Evolutionary conservation across 768 basidiomycete genomes (phyloP), one percentile per base, ranked within the genome.

Genomic region (Krasilnikovozyma curviuscula): DNA sequence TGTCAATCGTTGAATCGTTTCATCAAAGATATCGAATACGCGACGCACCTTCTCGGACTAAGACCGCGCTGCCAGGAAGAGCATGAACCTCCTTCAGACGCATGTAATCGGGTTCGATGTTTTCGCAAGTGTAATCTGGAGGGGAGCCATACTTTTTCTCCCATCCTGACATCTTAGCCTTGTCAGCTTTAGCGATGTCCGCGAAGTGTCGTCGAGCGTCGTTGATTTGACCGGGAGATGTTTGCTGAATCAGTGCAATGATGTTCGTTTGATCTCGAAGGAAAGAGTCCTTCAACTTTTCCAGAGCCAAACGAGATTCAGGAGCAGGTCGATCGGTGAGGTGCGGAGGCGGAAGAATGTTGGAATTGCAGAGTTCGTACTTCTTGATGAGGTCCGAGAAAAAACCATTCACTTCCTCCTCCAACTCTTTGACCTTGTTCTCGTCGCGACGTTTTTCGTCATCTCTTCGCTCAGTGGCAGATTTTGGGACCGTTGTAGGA

Each of bases 1-100:
- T 24, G 57, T 40, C 23, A 43, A 40, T 37, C n/a, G 13, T 13
- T n/a, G 27, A 37, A 49, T 8, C 38, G 9, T 4, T 16, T 41
- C 23, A 19, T 18, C 5, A 59, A 66, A 18, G 52, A 78, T 78
- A 77, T 78, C 42, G 81, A 63, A 7, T 81, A 7, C 79, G 78
- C 78, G 76, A 78, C 60, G 81, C 79, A 56, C 73, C 69, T 57
- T 82, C 81, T 41, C 73, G 61, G 8, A 81, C 72, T 50, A 81
- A 70, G 5, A 80, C 68, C 57, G 73, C 76, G 7, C 75, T 71
- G 3, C 74, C 73, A n/a, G 79, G 78, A 16, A 79, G 66, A 28
- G 71, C 73, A 65, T 82, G 76, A 57, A 68, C 76, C 8, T 69
- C 70, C 18, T 63, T 64, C 14, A 58, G 19, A 14, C 16, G n/a